Percentiles rank a stretch among this genome's conserved stretches.
phyloP scores from a whole-genome alignment of 768 basidiomycete genomes.

The Kwoniella mangroviensis region DNA sequence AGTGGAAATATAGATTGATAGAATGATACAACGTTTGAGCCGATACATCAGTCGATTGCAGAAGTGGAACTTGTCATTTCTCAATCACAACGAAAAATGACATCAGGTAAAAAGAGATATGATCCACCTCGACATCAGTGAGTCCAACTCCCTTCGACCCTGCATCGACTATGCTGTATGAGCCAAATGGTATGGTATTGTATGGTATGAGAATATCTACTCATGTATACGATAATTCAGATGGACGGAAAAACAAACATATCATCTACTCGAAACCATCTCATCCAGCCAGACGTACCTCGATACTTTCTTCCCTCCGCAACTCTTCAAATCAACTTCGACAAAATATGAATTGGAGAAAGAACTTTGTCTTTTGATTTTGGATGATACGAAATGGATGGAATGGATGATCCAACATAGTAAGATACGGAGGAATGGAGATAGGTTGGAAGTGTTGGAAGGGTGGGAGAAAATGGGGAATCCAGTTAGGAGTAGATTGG shows the following conservation, averaged over 20 bases:
- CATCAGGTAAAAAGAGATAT: not conserved
- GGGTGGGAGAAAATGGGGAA: not conserved
- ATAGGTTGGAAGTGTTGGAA: not conserved
- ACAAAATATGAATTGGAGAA: constrained; percentile 5
- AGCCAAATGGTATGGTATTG: too few relatives aligned
- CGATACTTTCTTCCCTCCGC: not conserved
- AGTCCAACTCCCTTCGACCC: not conserved
- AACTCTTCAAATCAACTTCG: not conserved
- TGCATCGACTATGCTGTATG: not conserved
- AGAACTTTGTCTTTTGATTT: constrained; percentile 6
- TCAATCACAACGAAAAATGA: not conserved
- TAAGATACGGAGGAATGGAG: not conserved
- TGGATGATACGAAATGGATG: constrained; percentile 17
- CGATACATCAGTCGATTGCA: too few relatives aligned
- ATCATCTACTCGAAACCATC: not conserved
- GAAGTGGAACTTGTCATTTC: too few relatives aligned
- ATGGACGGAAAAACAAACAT: constrained; percentile 3
- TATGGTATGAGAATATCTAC: not conserved
- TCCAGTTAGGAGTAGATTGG: constrained; percentile 7
- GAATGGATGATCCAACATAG: constrained; percentile 13
- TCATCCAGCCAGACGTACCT: not conserved
- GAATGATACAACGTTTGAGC: not conserved
- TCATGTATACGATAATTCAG: not conserved
- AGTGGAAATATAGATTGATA: not conserved
- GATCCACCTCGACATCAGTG: constrained; percentile 4